Conservation (phyloP, 1,284 basidiomycete species). For the Fomes fomentarius region DNA sequence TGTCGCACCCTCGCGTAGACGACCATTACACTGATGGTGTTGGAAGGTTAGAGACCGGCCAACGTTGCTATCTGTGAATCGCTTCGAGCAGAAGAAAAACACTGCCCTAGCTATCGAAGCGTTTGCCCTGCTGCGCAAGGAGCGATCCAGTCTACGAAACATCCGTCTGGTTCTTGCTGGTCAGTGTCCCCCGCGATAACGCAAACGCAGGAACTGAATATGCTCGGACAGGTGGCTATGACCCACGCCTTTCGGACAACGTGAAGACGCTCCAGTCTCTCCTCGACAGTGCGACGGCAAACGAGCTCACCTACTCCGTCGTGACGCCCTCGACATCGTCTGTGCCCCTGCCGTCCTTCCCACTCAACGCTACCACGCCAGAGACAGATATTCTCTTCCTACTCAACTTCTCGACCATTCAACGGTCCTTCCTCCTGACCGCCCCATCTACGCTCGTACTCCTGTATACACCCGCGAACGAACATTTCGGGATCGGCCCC, state of each 20-base stretch:
- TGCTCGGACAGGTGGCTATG: conserved; percentile 68
- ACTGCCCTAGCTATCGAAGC: conserved; percentile 80
- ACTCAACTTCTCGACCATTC: conserved; percentile 82
- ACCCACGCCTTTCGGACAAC: conserved; percentile 73
- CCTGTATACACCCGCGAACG: conserved; percentile 93
- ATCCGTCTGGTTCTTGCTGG: conserved; percentile 80
- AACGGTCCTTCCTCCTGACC: conserved; percentile 78
- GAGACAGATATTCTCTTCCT: conserved; percentile 72
- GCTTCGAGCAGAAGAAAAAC: conserved; percentile 98
- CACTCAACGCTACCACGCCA: conserved; percentile 26
- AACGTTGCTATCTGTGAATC: conserved; percentile 89
- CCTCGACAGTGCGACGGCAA: conserved; percentile 54
- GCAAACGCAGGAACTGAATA: background rate
- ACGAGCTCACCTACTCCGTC: conserved; percentile 58
- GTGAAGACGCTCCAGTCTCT: conserved; percentile 63
- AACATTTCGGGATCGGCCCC: conserved; percentile 98
- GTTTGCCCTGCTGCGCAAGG: conserved; percentile 58
- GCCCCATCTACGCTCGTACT: conserved; percentile 70
- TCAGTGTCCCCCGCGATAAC: conserved; percentile 26
- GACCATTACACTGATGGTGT: background rate
- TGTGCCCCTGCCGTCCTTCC: conserved; percentile 43
- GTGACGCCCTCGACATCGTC: conserved; percentile 45
- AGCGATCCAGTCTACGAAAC: conserved; percentile 19
- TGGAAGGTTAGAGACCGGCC: conserved; percentile 58
- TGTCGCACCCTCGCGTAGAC: conserved; percentile 34